phyloP scores from a whole-genome alignment of 148 eudicot genomes.

The Hydrangea macrophylla region DNA sequence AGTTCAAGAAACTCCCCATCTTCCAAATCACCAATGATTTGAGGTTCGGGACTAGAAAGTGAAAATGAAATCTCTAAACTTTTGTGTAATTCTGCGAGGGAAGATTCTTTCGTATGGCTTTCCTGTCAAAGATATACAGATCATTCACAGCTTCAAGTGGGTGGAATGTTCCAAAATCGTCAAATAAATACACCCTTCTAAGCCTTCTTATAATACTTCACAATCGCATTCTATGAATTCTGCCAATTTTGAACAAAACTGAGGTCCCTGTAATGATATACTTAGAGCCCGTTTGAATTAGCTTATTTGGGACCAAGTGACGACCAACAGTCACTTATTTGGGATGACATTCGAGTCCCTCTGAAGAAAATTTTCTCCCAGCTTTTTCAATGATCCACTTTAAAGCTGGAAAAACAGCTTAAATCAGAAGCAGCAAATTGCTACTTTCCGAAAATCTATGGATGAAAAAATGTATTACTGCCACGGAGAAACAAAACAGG shows the following conservation, averaged over 20 bases:
- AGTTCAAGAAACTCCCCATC: constrained; percentile 70
- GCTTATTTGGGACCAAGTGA: no score
- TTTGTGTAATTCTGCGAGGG: constrained; percentile 60
- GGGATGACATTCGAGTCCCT: no score
- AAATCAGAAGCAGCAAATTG: no score
- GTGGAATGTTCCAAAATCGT: constrained; percentile 6
- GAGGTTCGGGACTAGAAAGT: constrained; percentile 37
- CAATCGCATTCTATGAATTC: background rate
- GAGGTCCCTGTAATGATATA: no score
- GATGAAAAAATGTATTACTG: no score
- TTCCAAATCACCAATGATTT: constrained; percentile 54
- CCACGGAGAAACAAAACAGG: no score
- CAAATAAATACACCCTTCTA: no score
- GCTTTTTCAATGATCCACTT: no score
- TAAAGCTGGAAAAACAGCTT: background rate
- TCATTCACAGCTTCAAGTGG: background rate
- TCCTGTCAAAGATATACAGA: constrained; percentile 40
- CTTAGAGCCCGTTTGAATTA: no score
- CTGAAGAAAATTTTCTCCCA: no score
- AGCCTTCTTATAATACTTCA: background rate
- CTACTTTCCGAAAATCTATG: no score
- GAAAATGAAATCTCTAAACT: constrained; percentile 47
- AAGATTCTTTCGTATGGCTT: constrained; percentile 45
- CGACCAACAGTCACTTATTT: no score
- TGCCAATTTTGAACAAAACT: background rate